These are phyloP conservation scores for Lanzia echinophila DNA, from an alignment of 2,329 filamentous ascomycete genomes.

Conservation along the genomic window DNA sequence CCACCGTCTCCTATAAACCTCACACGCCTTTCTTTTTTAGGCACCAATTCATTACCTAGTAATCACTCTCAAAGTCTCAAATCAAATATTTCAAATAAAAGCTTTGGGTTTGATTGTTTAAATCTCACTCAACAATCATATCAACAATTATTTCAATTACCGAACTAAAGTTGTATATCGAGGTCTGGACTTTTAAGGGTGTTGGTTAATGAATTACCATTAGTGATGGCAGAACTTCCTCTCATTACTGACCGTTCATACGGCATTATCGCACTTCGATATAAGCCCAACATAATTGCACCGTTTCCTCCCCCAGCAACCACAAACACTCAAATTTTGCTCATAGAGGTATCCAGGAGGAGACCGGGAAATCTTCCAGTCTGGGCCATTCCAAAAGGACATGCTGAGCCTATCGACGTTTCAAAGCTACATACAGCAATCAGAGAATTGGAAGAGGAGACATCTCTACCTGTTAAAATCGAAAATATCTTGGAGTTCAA, in stretches of 20 bases:
- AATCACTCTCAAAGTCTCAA: no score
- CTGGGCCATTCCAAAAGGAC: conserved; percentile 20
- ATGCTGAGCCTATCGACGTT: conserved; percentile 13
- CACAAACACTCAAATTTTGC: conserved; percentile 15
- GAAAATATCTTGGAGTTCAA: conserved; percentile 7
- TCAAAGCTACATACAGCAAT: conserved; percentile 9
- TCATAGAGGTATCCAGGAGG: conserved; percentile 16
- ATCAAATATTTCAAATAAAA: no score
- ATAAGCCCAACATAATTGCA: not conserved
- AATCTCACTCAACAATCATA: no score
- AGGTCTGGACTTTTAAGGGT: no score
- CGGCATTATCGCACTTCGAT: conserved; percentile 16
- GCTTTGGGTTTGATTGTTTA: no score
- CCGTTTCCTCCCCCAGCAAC: conserved; percentile 4
- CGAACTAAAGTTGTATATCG: no score
- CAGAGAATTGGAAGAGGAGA: conserved; percentile 18
- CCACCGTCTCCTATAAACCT: no score
- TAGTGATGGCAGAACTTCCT: conserved; percentile 1
- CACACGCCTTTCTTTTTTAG: no score
- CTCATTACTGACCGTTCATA: conserved; percentile 18
- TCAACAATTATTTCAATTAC: no score
- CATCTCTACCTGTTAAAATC: conserved; percentile 4
- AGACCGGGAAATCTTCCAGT: not conserved
- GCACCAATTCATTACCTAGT: no score
- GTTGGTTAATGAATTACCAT: no score